Base-by-base conservation (phyloP, 345 rosid genomes). In the Brassica juncea region DNA sequence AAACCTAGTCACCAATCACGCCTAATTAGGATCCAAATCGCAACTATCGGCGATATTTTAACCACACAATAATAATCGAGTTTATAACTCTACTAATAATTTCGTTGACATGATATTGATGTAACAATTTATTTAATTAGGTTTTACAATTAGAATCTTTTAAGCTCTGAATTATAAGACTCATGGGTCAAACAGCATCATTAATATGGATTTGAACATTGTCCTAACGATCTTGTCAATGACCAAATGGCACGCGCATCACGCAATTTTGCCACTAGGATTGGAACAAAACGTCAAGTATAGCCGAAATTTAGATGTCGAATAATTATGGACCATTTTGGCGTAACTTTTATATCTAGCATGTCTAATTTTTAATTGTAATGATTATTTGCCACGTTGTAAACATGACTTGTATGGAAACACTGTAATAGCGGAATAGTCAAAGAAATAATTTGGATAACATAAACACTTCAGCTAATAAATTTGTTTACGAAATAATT, bases 181-280 rank as follows among this genome's bases (percentile, higher is more conserved):
- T 42, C 27, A 15, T 61, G 10, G 77, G 77, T 73, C 69, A 73
- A 73, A 73, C 14, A 44, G 6, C 69, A 74, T 60, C 78, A 68
- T 68, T 67, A 73, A 73, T 65, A 25, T 60, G 76, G 78, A 75
- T 85, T 62, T 63, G 59, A 82, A 52, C 78, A 80, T 65, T 78
- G 75, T 66, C 81, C 78, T 78, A 82, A 81, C 85, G 80, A 82
- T 75, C 71, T 58, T 82, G 70, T 81, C 88, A 82, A 64, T 75
- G 77, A 47, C 86, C 82, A 49, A 80, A 63, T 66, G 75, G 86
- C 92, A 88, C 76, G 92, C 86, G 89, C 75, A 71, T 27, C 77
- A 68, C 75, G 61, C 66, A 60, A 47, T 58, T 69, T 15, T 31
- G 62, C 74, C 65, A 79, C 78, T 73, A 47, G 70, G 25, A 4